Conservation (phyloP, 495 filamentous ascomycete genomes). For the Apiosordaria backusii region DNA sequence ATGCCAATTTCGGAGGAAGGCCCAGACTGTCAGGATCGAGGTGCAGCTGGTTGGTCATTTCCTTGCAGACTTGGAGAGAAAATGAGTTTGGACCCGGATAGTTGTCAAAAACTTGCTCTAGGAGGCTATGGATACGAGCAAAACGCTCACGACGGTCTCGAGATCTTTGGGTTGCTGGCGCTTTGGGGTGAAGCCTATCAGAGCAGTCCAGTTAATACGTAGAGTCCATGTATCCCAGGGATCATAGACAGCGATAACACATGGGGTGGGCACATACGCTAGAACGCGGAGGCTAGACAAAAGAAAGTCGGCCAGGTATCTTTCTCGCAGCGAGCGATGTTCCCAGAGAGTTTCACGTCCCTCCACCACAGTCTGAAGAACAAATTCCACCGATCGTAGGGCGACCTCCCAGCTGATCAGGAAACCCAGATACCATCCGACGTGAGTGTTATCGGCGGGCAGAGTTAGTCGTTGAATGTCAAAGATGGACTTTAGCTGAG, state of each 20-base stretch:
- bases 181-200: constrained; percentile 33
- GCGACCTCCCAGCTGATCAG: constrained; percentile 39
- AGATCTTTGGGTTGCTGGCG: constrained; percentile 25
- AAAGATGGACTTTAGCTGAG: constrained; percentile 32
- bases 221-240: no score
- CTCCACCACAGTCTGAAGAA: constrained; percentile 33
- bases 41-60: constrained; percentile 31
- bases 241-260: no score
- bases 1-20: constrained; percentile 28
- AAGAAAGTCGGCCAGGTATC: constrained; percentile 35
- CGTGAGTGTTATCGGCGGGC: constrained; percentile 30
- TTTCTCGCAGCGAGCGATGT: constrained; percentile 28
- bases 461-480: constrained; percentile 36
- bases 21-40: constrained; percentile 31
- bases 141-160: constrained; percentile 35
- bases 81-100: constrained; percentile 35
- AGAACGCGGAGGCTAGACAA: constrained; percentile 36
- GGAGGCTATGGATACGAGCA: constrained; percentile 30
- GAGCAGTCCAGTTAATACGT: background rate
- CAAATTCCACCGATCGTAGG: constrained; percentile 35
- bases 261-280: constrained; percentile 3
- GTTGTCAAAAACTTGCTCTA: constrained; percentile 36
- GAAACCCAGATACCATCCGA: constrained; percentile 36
- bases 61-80: constrained; percentile 34
- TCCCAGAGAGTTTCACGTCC: constrained; percentile 36